Evolutionary conservation across 148 eudicot genomes (phyloP), one percentile per base, ranked within the genome.

Genomic region (Persicaria tinctoria): DNA sequence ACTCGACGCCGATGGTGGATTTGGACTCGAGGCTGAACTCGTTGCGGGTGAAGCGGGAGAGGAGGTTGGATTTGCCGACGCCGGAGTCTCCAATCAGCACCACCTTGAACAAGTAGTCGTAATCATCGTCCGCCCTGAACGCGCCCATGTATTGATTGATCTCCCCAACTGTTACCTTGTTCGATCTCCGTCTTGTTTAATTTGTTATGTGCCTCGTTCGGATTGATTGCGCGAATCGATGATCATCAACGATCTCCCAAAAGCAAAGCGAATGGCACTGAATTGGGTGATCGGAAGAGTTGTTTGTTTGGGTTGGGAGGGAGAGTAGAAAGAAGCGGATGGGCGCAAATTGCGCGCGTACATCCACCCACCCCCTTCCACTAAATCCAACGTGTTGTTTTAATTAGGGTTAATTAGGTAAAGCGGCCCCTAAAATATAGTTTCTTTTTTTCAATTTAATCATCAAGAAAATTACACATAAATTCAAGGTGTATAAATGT

Each of bases 1-100:
- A 88, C 75, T 86, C 87, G 14, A 88, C 91, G 3, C 91, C 91
- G 73, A 88, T 88, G 20, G 91, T 88, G 53, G 91, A 86, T 70
- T 88, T 88, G 3, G 87, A 88, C 64, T 88, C 86, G 17, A 82
- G 85, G 82, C 87, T 88, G 51, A 88, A 88, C 71, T 88, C 91
- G 11, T 88, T 88, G 23, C 85, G 59, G n/a, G 81, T 80, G 47
- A 80, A 78, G 5, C 83, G 83, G 70, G 86, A 80, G 73, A 83
- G 81, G 11, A 80, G 82, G 46, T 80, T 83, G 8, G 85, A 83
- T 80, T 83, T 83, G n/a, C 85, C 83, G 27, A 83, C 83, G 18
- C 83, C 85, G 0, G 85, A 80, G 14, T 83, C 85, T 18, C 85
- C 85, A 4, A 83, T 83, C 68, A 83, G 69, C 12, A 83, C 85